phyloP scores from a whole-genome alignment of 805 yeast species.

The Blastobotrys robertii region DNA sequence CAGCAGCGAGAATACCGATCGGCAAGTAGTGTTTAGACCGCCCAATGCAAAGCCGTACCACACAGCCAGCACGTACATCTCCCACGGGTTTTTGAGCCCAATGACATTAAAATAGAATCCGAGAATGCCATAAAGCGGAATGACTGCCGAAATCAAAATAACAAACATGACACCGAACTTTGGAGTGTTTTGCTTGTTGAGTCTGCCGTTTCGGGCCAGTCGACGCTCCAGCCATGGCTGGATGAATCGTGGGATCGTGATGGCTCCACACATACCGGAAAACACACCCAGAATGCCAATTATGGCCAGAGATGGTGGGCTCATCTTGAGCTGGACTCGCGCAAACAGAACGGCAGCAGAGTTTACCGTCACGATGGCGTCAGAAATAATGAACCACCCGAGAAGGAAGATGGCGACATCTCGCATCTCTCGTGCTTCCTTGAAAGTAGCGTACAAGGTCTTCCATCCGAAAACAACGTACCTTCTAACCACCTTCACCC shows the following conservation, averaged over 20 bases:
- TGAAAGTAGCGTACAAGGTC: slow-evolving; percentile 45
- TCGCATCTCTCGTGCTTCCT: slow-evolving; percentile 46
- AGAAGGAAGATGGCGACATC: slow-evolving; percentile 58
- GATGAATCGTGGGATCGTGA: slow-evolving; percentile 39
- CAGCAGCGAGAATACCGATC: slow-evolving; percentile 57
- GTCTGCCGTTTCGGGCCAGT: not conserved
- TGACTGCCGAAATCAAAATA: slow-evolving; percentile 51
- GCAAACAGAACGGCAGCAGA: slow-evolving; percentile 74
- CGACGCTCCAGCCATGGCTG: slow-evolving; percentile 23
- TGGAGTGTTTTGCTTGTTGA: slow-evolving; percentile 20
- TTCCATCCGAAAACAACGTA: slow-evolving; percentile 54
- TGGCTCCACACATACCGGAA: slow-evolving; percentile 61
- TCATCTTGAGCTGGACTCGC: slow-evolving; percentile 58
- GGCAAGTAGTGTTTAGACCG: slow-evolving; percentile 57
- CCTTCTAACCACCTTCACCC: slow-evolving; percentile 13
- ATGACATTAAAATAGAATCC: slow-evolving; percentile 48
- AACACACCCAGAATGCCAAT: slow-evolving; percentile 59
- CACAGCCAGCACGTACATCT: slow-evolving; percentile 57
- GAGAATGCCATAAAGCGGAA: slow-evolving; percentile 62
- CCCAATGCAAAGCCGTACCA: slow-evolving; percentile 76
- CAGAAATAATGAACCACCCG: slow-evolving; percentile 73
- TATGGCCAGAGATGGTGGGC: slow-evolving; percentile 51
- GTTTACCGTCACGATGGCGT: slow-evolving; percentile 67
- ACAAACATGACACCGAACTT: slow-evolving; percentile 41
- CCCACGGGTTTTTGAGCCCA: slow-evolving; percentile 55